Percentiles rank a stretch among this genome's conserved stretches.
Conservation (phyloP, 1,284 basidiomycete species). For the Gyrodon tennesseensis region DNA sequence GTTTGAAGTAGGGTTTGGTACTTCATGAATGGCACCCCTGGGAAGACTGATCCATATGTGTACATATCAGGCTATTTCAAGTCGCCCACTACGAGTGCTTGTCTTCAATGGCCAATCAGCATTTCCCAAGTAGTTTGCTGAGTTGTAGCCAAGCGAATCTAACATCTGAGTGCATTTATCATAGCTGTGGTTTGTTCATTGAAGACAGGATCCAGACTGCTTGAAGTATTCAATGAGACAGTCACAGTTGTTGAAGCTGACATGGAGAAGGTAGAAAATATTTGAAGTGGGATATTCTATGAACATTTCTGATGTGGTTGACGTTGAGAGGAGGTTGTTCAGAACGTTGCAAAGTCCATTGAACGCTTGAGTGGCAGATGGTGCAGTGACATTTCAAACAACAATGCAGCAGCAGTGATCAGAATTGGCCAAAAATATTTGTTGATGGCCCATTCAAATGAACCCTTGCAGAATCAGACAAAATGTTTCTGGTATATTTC, state of each 20-base stretch:
- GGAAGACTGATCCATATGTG: too few relatives aligned
- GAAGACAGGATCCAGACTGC: constrained; percentile 9
- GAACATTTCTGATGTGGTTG: neutral
- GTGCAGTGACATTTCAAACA: constrained; percentile 11
- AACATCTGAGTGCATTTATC: too few relatives aligned
- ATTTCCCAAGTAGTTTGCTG: too few relatives aligned
- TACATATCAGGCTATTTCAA: too few relatives aligned
- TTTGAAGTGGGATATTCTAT: constrained; percentile 6
- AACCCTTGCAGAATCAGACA: constrained; percentile 16
- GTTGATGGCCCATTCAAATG: constrained; percentile 14
- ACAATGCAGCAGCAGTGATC: constrained; percentile 15
- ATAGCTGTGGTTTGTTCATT: constrained; percentile 16
- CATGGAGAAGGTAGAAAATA: constrained; percentile 10
- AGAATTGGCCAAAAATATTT: constrained; percentile 9
- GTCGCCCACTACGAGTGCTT: too few relatives aligned
- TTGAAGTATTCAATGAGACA: constrained; percentile 9
- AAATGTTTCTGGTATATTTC: constrained; percentile 15
- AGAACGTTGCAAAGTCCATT: constrained; percentile 11
- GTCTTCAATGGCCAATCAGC: too few relatives aligned
- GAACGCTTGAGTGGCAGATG: constrained; percentile 11
- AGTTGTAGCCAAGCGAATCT: too few relatives aligned
- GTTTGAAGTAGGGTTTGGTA: too few relatives aligned
- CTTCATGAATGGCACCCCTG: too few relatives aligned
- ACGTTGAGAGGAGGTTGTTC: neutral
- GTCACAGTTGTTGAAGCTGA: constrained; percentile 15